Percentiles rank a stretch among this genome's conserved stretches.
phyloP scores from a whole-genome alignment of 495 filamentous ascomycete genomes.

The Talaromyces wortmannii region DNA sequence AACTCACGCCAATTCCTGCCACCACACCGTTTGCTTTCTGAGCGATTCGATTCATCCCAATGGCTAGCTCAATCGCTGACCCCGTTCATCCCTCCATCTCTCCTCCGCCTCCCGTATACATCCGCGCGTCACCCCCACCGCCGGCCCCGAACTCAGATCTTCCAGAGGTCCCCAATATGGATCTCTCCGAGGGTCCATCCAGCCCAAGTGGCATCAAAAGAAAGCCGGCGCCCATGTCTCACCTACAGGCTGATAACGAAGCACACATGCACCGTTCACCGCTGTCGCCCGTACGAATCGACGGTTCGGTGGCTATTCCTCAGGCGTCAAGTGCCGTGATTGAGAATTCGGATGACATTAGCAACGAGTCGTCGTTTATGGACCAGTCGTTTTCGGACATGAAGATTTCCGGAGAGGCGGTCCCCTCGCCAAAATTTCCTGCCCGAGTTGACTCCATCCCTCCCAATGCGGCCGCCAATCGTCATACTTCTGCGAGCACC shows the following conservation, averaged over 20 bases:
- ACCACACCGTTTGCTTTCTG: too few relatives aligned
- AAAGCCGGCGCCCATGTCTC: slow-evolving; percentile 16
- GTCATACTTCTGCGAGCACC: slow-evolving; percentile 30
- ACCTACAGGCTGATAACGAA: slow-evolving; percentile 11
- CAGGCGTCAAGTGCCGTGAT: slow-evolving; percentile 24
- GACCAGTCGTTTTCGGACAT: slow-evolving; percentile 17
- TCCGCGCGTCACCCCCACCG: slow-evolving; percentile 30
- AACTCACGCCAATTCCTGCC: not conserved
- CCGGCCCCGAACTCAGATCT: slow-evolving; percentile 5
- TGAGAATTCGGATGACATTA: slow-evolving; percentile 19
- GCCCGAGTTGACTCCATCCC: slow-evolving; percentile 31
- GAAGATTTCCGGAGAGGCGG: slow-evolving; percentile 9
- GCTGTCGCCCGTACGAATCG: slow-evolving; percentile 34
- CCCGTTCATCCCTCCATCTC: slow-evolving; percentile 22
- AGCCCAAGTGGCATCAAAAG: slow-evolving; percentile 10
- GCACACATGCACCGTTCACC: slow-evolving; percentile 25
- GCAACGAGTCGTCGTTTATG: slow-evolving; percentile 14
- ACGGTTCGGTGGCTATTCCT: slow-evolving; percentile 22
- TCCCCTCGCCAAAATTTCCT: slow-evolving; percentile 39
- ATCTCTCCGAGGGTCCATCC: slow-evolving; percentile 6
- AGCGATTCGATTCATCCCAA: slow-evolving; percentile 1
- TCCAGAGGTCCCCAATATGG: slow-evolving; percentile 13
- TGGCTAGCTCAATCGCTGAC: slow-evolving; percentile 24
- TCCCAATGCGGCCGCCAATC: slow-evolving; percentile 10
- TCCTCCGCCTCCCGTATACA: slow-evolving; percentile 35